Evolutionary conservation across 1,284 basidiomycete species (phyloP), one percentile per base, ranked within the genome.

Genomic region (Melampsora abietis-canadensis): DNA sequence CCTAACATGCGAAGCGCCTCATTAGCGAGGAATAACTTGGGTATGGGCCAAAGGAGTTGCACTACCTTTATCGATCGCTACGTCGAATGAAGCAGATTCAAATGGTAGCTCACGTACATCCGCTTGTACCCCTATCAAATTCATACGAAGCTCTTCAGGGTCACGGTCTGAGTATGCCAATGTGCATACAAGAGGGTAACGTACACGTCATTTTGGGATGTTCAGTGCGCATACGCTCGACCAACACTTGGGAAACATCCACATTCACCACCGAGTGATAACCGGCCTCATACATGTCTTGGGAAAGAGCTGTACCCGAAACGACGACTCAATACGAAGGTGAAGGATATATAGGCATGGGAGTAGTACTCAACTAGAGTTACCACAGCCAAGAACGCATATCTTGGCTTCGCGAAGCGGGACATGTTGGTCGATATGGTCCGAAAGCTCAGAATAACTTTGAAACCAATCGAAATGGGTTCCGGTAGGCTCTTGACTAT

Each of bases 341-440:
- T 68, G 48, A 57, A 10, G 37, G 30, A n/a, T n/a, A 27, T 14
- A 61, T 12, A 61, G 34, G 24, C n/a, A 40, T 44, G 59, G 60
- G 27, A 40, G 10, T 30, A 40, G 19, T 51, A 57, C n/a, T 34
- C 19, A 40, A 83, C 80, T 89, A 3, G 91, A 92, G 82, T 94
- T 95, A 5, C 93, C 93, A 80, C 93, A 95, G 63, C 93, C 93
- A 8, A 96, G 87, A 87, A 95, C 92, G 76, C 94, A 82, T 77
- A 95, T 90, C 37, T 86, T 84, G 0, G 88, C 85, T 3, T 82
- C 81, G 80, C 87, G 90, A 76, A 88, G 82, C 0, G 89, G 89
- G 27, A 93, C 27, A 48, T 54, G 48, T 4, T 19, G 64, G 2
- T 46, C 21, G 24, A 75, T 60, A 19, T 67, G 24, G 1, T 40